Evolutionary conservation across 768 basidiomycete genomes (phyloP), one percentile per base, ranked within the genome.

Genomic region (Xerocomellus amylosporus): DNA sequence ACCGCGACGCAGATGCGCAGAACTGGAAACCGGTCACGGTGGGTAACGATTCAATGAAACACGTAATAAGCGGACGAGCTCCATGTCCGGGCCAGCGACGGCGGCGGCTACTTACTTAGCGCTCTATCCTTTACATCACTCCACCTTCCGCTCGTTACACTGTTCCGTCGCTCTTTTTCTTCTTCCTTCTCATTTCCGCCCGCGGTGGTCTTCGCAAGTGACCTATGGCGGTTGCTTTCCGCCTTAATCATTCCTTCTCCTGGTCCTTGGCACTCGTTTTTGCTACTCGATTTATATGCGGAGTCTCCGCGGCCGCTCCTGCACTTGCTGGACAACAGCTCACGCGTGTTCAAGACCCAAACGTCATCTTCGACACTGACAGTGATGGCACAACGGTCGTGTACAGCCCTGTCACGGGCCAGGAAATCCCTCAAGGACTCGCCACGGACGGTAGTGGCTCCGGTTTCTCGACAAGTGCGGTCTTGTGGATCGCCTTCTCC

Each of bases 391-490:
- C 68, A 22, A 71, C 71, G 3, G 42, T 68, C 49, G 76, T 84
- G 17, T 73, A 81, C 58, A 74, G 82, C 58, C 68, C 81, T 7
- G 30, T 42, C 24, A 80, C 82, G 0, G 68, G 70, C n/a, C 60
- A 71, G 46, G 53, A 66, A 24, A 74, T 86, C 9, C 70, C 77
- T 6, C 86, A 88, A 65, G 80, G 80, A 0, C 52, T 72, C 5
- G 85, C 79, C 3, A 74, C 82, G 2, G 86, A 88, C 61, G 86
- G 85, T 8, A 73, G 79, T 30, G 85, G 86, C 7, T 68, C 71
- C 8, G 74, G 68, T 33, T 81, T 80, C 59, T 72, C 75, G 44
- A 53, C 71, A 2, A 68, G 81, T 22, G 82, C 84, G 2, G 42
- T 84, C 13, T 60, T 86, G 19, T 88, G 86, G 87, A 76, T 85